Evolutionary conservation across 2,329 filamentous ascomycete species (phyloP).

Genomic region (Biscogniauxia mediterranea): DNA sequence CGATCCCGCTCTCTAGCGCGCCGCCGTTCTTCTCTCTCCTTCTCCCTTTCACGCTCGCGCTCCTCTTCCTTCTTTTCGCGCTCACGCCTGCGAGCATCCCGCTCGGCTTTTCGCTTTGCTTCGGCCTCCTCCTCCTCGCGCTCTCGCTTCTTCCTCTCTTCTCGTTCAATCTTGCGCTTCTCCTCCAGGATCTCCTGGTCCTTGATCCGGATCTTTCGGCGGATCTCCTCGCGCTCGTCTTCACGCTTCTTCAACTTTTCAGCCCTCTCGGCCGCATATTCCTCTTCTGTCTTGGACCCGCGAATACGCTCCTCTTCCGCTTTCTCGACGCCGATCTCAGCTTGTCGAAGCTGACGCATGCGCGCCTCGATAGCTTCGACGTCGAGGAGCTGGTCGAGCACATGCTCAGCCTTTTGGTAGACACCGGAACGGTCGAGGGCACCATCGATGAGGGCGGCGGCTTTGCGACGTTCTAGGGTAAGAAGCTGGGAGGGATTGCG

Average conservation of each 20-base stretch:
- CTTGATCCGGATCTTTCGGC: conserved; percentile 58
- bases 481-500: conserved; percentile 70
- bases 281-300: conserved; percentile 71
- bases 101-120: conserved; percentile 48
- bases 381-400: conserved; percentile 68
- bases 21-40: conserved; percentile 54
- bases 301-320: conserved; percentile 63
- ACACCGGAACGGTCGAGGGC: conserved; percentile 74
- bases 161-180: conserved; percentile 55
- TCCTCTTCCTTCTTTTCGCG: conserved; percentile 36
- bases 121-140: conserved; percentile 50
- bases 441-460: conserved; percentile 73
- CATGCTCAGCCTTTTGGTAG: conserved; percentile 68
- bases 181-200: conserved; percentile 62
- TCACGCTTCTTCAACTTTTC: conserved; percentile 60
- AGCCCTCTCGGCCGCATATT: conserved; percentile 68
- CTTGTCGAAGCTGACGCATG: conserved; percentile 65
- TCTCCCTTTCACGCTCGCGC: conserved; percentile 46
- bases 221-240: conserved; percentile 59
- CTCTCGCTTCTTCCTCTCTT: conserved; percentile 53
- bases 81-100: conserved; percentile 48
- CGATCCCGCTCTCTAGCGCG: conserved; percentile 39
- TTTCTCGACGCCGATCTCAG: conserved; percentile 67
- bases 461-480: conserved; percentile 70
- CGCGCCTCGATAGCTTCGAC: conserved; percentile 65